Evolutionary conservation across 2,329 filamentous ascomycete species (phyloP).

Genomic region (Xylaria digitata): DNA sequence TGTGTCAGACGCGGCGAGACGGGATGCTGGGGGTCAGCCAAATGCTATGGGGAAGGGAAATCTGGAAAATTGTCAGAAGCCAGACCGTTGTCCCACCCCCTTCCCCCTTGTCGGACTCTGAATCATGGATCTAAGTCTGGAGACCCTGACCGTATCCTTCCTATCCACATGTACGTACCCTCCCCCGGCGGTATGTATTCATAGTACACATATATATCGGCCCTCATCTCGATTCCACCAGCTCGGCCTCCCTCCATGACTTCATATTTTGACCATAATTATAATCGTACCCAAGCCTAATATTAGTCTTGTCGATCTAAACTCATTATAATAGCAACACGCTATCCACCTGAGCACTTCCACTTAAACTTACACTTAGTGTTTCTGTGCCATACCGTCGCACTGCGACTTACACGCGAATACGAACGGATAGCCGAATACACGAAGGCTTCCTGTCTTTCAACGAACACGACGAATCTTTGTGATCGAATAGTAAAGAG

Average conservation of each 20-base stretch:
- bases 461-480: conserved; percentile 13
- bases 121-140: conserved; percentile 36
- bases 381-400: conserved; percentile 13
- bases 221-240: conserved; percentile 44
- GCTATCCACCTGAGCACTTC: conserved; percentile 12
- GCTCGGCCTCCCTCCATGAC: conserved; percentile 42
- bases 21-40: conserved; percentile 36
- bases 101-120: conserved; percentile 34
- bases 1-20: conserved; percentile 39
- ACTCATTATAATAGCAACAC: conserved; percentile 35
- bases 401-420: conserved; percentile 27
- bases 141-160: conserved; percentile 38
- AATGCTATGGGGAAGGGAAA: conserved; percentile 40
- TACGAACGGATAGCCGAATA: conserved; percentile 23
- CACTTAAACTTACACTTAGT: conserved; percentile 11
- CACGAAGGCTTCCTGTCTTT: conserved; percentile 12
- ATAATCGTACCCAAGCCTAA: conserved; percentile 33
- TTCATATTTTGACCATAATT: conserved; percentile 42
- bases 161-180: conserved; percentile 37
- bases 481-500: conserved; percentile 8
- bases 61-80: conserved; percentile 41
- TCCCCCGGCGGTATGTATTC: conserved; percentile 22
- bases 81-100: conserved; percentile 32
- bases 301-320: conserved; percentile 31
- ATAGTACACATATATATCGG: conserved; percentile 48